These are phyloP conservation scores for Castanopsis chinensis DNA, from an alignment of 306 rosid genomes.

Conservation along the genomic window DNA sequence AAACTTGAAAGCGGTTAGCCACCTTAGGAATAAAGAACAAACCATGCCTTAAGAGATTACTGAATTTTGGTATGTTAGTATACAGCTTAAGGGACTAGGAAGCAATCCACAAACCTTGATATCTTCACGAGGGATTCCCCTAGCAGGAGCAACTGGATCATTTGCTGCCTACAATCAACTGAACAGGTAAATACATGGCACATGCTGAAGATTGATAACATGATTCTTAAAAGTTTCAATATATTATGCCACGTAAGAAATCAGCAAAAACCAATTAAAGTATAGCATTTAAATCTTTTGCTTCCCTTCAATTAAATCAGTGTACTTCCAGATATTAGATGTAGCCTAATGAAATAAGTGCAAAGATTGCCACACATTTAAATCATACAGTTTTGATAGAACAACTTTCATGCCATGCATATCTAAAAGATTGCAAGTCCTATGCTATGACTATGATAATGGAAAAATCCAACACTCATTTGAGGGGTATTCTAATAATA, in stretches of 20 bases:
- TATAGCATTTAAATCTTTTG: background rate
- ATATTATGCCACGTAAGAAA: background rate
- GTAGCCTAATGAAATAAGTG: background rate
- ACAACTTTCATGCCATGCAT: background rate
- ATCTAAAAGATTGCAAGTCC: background rate
- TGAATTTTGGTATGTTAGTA: background rate
- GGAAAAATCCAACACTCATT: no score
- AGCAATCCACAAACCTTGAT: slow-evolving; percentile 57
- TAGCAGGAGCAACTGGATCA: slow-evolving; percentile 87
- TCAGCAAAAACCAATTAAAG: background rate
- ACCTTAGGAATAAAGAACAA: background rate
- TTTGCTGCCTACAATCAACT: slow-evolving; percentile 71
- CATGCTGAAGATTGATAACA: background rate
- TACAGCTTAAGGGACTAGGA: background rate
- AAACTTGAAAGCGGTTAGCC: background rate
- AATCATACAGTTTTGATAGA: background rate
- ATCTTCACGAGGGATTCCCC: slow-evolving; percentile 89
- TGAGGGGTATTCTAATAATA: no score
- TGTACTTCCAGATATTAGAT: background rate
- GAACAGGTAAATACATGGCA: slow-evolving; percentile 12
- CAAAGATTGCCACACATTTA: background rate
- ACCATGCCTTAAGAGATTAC: background rate
- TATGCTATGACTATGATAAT: background rate
- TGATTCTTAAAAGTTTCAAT: background rate
- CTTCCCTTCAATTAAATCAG: background rate